Conservation (phyloP, 2,329 filamentous ascomycete genomes). For the Bipolaris zeicola region DNA sequence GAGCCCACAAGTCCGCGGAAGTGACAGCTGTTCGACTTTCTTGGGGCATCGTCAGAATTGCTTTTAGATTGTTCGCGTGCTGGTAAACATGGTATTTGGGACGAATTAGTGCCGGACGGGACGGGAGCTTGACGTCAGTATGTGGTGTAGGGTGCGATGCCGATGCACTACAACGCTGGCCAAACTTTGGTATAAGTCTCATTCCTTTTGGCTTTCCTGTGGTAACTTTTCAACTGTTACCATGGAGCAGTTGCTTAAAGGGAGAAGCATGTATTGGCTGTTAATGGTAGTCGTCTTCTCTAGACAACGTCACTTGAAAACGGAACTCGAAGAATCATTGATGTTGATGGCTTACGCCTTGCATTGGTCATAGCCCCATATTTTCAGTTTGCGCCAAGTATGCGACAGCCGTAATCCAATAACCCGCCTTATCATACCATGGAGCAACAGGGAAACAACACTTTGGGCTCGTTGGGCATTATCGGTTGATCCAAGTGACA, state of each 20-base stretch:
- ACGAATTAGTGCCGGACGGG: not conserved
- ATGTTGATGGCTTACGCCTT: not conserved
- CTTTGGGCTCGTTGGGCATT: not conserved
- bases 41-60: not conserved
- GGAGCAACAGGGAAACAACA: not conserved
- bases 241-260: not conserved
- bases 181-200: not conserved
- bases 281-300: not conserved
- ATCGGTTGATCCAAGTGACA: not conserved
- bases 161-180: not conserved
- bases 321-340: not conserved
- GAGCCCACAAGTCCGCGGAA: slow-evolving; percentile 4
- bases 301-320: not conserved
- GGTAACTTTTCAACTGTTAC: not conserved
- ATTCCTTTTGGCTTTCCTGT: not conserved
- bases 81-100: not conserved
- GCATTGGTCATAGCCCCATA: slow-evolving; percentile 2
- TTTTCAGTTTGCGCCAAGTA: slow-evolving; percentile 3
- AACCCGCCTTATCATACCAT: not conserved
- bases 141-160: not conserved
- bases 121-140: slow-evolving; percentile 3
- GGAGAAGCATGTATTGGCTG: not conserved
- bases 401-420: not conserved
- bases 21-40: not conserved
- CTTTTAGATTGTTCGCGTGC: not conserved